Base-by-base conservation (phyloP, 495 filamentous ascomycete species). In the Podospora tetraspora region DNA sequence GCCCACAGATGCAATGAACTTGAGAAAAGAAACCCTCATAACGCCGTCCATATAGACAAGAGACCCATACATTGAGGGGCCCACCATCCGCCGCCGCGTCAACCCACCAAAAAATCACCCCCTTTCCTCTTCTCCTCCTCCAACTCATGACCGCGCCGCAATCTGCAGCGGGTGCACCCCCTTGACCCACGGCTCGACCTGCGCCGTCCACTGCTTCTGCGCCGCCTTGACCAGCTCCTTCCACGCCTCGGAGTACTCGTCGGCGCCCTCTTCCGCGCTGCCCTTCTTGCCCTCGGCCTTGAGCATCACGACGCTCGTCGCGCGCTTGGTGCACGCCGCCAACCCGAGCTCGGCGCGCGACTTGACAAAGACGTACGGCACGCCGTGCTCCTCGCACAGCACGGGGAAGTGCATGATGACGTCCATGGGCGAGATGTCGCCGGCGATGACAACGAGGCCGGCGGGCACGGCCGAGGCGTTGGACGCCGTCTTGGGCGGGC, bases 371-470 rank as follows among this genome's bases (percentile, higher is more conserved):
- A 98, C 83, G 80, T 98, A 99, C 4, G 94, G 94, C 63, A 97
- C 90, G 75, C 89, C 89, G 84, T 97, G 93, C 81, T 97, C 93
- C 81, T 99, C 95, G 85, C 96, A 98, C 59, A 98, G 88, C 19
- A 98, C 90, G 64, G 95, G 95, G 71, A 99, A 91, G 80, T 98
- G 95, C 61, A 91, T 94, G 81, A 98, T 97, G 73, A 97, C 93
- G 76, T 97, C 94, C 90, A 93, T 92, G 68, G 95, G 95, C 24
- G 91, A 95, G 84, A 98, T 97, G 77, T 99, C 95, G 65, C 91
- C 95, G 32, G 96, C 95, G 64, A 99, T 89, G 77, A 99, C 83
- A 72, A 96, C 91, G 71, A 99, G 84, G 71, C 88, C 92, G 62
- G 84, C 84, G 67, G 88, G 86, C 22, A 84, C 74, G 13, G 83